Base-by-base conservation (phyloP, 345 rosid genomes). In the Linum trigynum region DNA sequence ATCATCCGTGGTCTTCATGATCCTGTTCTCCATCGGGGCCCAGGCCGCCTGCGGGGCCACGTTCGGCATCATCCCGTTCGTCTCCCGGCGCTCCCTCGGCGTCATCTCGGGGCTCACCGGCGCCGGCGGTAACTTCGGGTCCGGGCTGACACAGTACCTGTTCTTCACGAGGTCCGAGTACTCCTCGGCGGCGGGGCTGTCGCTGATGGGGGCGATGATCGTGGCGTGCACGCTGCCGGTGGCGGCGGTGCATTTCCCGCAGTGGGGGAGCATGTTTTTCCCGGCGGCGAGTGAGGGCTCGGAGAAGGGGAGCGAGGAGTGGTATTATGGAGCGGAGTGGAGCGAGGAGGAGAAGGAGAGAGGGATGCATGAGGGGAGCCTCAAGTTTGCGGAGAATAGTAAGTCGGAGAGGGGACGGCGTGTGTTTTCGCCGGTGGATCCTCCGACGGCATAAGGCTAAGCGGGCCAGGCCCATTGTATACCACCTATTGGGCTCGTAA, bases 21-120 rank as follows among this genome's bases (percentile, higher is more conserved):
- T 84, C 17, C 81, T 80, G 66, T 82, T 82, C 68, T 84, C 86
- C 36, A 11, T 84, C 5, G 84, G 84, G 3, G 83, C 89, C 11
- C 89, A 80, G 69, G 84, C 89, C 2, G 82, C 89, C 45, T 74
- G 86, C 7, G 86, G 86, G n/a, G 86, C 89, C 15, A 82, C 86
- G 7, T 84, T 82, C 32, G 86, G 80, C 11, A 73, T 84, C 23
- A 78, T 82, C 1, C 89, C 84, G 0, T 84, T 84, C 73, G 72
- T 82, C 65, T 84, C 89, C 2, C 75, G 89, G 1, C 64, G 89
- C 39, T 81, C 88, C 0, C 74, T 84, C 5, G 86, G 86, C 0
- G 71, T 84, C 11, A 84, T 84, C 55, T 78, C 84, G 0, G 88
- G 85, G 1, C 63, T 84, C 2, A 84, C 84, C 1, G 88, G 84